Evolutionary conservation across 805 yeast genomes (phyloP).

Genomic region (Saccharomycopsis guyanensis): DNA sequence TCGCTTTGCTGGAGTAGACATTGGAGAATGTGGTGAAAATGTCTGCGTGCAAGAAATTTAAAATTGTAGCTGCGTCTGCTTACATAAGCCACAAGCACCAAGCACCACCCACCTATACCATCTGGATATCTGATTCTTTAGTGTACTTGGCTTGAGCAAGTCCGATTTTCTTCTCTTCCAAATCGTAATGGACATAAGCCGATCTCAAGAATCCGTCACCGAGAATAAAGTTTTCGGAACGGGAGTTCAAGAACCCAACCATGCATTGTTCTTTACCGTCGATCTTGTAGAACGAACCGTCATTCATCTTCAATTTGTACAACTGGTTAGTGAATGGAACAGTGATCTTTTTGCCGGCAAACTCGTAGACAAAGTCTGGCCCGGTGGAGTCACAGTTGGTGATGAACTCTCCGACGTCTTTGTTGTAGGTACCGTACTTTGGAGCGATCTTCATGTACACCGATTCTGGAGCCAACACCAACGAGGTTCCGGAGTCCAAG

Average conservation of each 20-base stretch:
- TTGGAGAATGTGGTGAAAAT: not conserved
- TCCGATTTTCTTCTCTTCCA: slow-evolving; percentile 49
- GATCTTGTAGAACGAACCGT: slow-evolving; percentile 24
- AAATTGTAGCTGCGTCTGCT: too few species aligned
- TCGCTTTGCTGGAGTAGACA: slow-evolving; percentile 10
- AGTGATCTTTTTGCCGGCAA: slow-evolving; percentile 3
- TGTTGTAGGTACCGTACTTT: not conserved
- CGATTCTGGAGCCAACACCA: not conserved
- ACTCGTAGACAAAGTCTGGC: slow-evolving; percentile 3
- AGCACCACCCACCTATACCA: too few species aligned
- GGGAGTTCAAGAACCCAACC: slow-evolving; percentile 6
- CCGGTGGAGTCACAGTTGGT: slow-evolving; percentile 1
- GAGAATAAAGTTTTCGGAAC: slow-evolving; percentile 29
- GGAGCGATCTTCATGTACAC: not conserved
- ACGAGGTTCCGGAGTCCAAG: not conserved
- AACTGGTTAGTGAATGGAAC: slow-evolving; percentile 9
- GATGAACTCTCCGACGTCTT: not conserved
- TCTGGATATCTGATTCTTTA: slow-evolving; percentile 23
- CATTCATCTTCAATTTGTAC: slow-evolving; percentile 15
- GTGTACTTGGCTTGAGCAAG: slow-evolving; percentile 39
- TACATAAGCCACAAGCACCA: too few species aligned
- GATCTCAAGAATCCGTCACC: slow-evolving; percentile 52
- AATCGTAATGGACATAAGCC: slow-evolving; percentile 58
- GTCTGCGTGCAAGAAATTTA: too few species aligned
- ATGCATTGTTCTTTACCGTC: not conserved